Conservation (phyloP, 345 rosid species). For the Citrus medica region DNA sequence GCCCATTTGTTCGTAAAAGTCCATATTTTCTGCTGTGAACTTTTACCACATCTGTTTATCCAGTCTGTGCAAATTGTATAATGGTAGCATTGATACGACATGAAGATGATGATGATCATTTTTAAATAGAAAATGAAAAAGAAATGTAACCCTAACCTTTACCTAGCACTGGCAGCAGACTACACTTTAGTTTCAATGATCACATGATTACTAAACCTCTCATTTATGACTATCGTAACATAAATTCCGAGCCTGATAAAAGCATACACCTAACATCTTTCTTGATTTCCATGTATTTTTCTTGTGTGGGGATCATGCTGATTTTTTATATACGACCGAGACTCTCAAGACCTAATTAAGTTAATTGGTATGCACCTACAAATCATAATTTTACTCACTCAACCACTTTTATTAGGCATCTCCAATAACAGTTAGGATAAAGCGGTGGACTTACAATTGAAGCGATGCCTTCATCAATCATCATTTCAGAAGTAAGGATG, state of each 20-base stretch:
- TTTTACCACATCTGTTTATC: not conserved
- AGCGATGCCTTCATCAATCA: slow-evolving; percentile 22
- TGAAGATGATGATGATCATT: no score
- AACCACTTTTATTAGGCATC: not conserved
- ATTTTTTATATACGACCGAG: not conserved
- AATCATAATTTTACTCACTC: not conserved
- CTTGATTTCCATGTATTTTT: not conserved
- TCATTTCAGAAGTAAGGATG: slow-evolving; percentile 6
- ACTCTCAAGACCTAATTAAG: not conserved
- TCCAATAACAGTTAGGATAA: not conserved
- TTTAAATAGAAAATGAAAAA: not conserved
- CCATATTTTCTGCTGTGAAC: not conserved
- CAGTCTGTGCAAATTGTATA: not conserved
- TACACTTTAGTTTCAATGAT: not conserved
- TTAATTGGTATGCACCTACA: not conserved
- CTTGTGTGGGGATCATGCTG: not conserved
- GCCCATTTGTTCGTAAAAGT: not conserved
- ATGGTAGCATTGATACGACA: not conserved
- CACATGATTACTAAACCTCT: not conserved
- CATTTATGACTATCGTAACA: not conserved
- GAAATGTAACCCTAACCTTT: not conserved
- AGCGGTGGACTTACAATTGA: slow-evolving; percentile 6
- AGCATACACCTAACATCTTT: not conserved
- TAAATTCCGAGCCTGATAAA: not conserved
- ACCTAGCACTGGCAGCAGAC: not conserved